These are phyloP conservation scores for Saccharomycopsis fibuligera DNA, from an alignment of 805 yeast genomes.

Conservation along the genomic window DNA sequence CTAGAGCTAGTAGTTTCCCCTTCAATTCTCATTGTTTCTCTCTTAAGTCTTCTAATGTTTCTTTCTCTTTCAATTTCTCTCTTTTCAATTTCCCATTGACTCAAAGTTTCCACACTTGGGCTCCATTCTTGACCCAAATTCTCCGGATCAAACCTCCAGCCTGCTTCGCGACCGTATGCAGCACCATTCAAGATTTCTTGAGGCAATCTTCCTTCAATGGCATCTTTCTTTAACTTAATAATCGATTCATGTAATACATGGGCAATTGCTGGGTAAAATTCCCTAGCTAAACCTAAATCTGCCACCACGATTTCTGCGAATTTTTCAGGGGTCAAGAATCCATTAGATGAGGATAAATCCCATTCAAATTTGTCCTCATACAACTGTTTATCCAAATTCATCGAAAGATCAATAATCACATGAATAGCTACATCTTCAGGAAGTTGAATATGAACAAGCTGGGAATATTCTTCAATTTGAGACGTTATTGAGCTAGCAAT, in stretches of 20 bases:
- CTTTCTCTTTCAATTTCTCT: conserved; percentile 94
- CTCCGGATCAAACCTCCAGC: conserved; percentile 68
- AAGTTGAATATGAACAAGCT: conserved; percentile 55
- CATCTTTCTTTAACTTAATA: conserved; percentile 71
- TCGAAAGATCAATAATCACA: conserved; percentile 73
- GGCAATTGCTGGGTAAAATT: conserved; percentile 84
- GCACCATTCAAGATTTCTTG: conserved; percentile 50
- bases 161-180: conserved; percentile 55
- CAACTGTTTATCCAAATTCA: conserved; percentile 74
- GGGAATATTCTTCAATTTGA: conserved; percentile 72
- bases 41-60: conserved; percentile 81
- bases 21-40: conserved; percentile 76
- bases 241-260: conserved; percentile 80
- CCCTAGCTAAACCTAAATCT: conserved; percentile 79
- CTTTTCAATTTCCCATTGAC: conserved; percentile 90
- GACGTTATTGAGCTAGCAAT: conserved; percentile 67
- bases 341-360: conserved; percentile 54
- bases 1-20: conserved; percentile 21
- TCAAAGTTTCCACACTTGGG: conserved; percentile 78
- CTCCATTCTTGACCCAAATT: conserved; percentile 79
- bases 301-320: conserved; percentile 79
- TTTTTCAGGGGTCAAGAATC: conserved; percentile 61
- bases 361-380: conserved; percentile 93
- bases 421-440: conserved; percentile 64
- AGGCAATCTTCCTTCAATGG: conserved; percentile 60